phyloP scores from a whole-genome alignment of 2,329 filamentous ascomycete species.

The Ceratocystis lukuohia region DNA sequence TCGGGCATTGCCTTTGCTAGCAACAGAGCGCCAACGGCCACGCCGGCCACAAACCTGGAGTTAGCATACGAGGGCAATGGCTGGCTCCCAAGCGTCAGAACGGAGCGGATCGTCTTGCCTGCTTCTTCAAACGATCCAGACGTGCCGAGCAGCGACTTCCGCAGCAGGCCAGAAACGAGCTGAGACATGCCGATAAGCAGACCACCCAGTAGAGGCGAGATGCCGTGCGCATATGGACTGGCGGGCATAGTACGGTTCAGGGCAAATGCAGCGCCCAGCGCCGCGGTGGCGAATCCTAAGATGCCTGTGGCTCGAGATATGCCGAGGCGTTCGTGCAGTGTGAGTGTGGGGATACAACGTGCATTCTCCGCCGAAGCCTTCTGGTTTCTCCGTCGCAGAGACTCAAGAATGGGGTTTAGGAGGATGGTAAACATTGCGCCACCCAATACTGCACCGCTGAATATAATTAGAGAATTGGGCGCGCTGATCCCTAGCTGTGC shows the following conservation, averaged over 20 bases:
- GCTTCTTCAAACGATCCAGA: conserved; percentile 49
- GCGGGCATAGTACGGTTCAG: conserved; percentile 26
- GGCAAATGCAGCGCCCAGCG: conserved; percentile 28
- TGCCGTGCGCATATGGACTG: conserved; percentile 26
- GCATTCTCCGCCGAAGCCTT: conserved; percentile 10
- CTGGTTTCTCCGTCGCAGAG: neutral
- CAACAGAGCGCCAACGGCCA: conserved; percentile 34
- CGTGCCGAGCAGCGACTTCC: conserved; percentile 44
- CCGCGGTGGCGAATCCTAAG: conserved; percentile 32
- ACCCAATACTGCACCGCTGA: conserved; percentile 42
- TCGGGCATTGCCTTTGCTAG: conserved; percentile 24
- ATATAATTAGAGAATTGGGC: conserved; percentile 36
- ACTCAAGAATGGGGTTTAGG: conserved; percentile 26
- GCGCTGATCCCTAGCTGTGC: conserved; percentile 45
- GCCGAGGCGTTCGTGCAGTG: conserved; percentile 31
- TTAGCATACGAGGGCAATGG: conserved; percentile 29
- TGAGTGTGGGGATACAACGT: conserved; percentile 22
- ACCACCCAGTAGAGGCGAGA: conserved; percentile 41
- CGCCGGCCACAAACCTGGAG: conserved; percentile 40
- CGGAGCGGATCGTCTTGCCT: conserved; percentile 40
- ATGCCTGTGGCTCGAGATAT: conserved; percentile 29
- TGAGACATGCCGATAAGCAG: conserved; percentile 46
- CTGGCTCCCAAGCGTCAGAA: conserved; percentile 25
- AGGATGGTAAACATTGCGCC: conserved; percentile 40
- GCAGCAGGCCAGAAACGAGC: conserved; percentile 39